A percentile compares a stretch with the other conserved stretches of the same genome.
Conservation (phyloP, 495 filamentous ascomycete species). For the Mycothermus thermophilus region DNA sequence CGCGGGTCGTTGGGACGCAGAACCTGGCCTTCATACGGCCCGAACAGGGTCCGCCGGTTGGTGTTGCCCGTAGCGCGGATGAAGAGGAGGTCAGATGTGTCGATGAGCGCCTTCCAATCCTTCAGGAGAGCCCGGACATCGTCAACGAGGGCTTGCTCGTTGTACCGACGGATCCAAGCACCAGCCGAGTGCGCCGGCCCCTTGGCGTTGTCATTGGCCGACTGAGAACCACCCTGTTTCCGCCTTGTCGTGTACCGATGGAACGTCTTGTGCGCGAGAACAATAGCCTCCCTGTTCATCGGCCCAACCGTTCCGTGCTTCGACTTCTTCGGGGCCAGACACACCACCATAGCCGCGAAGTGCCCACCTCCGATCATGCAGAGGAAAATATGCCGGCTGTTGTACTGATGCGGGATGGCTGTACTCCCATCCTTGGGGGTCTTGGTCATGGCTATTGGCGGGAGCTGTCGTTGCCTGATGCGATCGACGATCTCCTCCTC, state of each 20-base stretch:
- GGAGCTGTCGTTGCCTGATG: conserved; percentile 60
- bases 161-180: conserved; percentile 77
- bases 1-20: conserved; percentile 68
- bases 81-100: conserved; percentile 71
- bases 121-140: conserved; percentile 67
- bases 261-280: conserved; percentile 93
- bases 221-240: conserved; percentile 92
- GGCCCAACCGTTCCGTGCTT: conserved; percentile 49
- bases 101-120: conserved; percentile 74
- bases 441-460: conserved; percentile 44
- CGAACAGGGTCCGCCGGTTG: conserved; percentile 75
- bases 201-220: conserved; percentile 79
- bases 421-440: conserved; percentile 35
- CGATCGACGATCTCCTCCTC: conserved; percentile 48
- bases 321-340: conserved; percentile 63
- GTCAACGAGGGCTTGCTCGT: conserved; percentile 72
- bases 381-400: conserved; percentile 73
- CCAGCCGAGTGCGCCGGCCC: conserved; percentile 90
- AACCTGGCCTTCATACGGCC: conserved; percentile 79
- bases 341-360: conserved; percentile 91
- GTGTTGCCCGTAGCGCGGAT: conserved; percentile 77
- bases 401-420: conserved; percentile 34
- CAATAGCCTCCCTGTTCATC: conserved; percentile 64
- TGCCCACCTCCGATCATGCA: conserved; percentile 98
- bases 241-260: conserved; percentile 91